Conservation (phyloP, 1,284 basidiomycete species). For the Ustilago nuda region DNA sequence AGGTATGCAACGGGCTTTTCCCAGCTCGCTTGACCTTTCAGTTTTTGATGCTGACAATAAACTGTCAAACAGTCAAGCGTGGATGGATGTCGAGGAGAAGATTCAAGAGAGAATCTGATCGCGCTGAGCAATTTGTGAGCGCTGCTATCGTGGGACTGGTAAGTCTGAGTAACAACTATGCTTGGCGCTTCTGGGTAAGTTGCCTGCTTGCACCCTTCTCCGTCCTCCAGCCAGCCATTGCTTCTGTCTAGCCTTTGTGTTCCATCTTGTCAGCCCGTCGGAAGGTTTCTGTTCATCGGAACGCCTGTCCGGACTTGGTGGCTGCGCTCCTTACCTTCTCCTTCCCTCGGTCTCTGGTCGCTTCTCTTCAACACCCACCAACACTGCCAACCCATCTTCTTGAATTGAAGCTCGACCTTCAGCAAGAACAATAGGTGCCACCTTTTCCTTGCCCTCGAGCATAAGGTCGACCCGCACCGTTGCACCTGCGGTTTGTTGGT, state of each 20-base stretch:
- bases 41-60: not conserved
- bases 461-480: not conserved
- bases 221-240: not conserved
- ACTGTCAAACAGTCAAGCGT: not conserved
- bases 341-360: not conserved
- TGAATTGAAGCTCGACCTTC: not conserved
- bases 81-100: too few species aligned
- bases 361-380: not conserved
- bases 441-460: not conserved
- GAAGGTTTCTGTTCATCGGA: not conserved
- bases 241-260: not conserved
- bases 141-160: not conserved
- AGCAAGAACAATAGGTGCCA: not conserved
- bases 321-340: not conserved
- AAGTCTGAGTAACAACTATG: too few species aligned
- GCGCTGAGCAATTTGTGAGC: not conserved
- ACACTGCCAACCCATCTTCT: not conserved
- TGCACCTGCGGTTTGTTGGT: not conserved
- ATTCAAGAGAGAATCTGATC: too few species aligned
- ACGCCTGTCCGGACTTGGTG: not conserved
- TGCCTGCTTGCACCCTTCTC: not conserved
- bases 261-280: not conserved
- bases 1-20: conserved; percentile 2
- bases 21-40: not conserved
- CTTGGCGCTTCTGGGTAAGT: too few species aligned